Evolutionary conservation across 192 early-diverging fungal species (phyloP), one percentile per base, ranked within the genome.

Genomic region (Ambispora gerdemannii): DNA sequence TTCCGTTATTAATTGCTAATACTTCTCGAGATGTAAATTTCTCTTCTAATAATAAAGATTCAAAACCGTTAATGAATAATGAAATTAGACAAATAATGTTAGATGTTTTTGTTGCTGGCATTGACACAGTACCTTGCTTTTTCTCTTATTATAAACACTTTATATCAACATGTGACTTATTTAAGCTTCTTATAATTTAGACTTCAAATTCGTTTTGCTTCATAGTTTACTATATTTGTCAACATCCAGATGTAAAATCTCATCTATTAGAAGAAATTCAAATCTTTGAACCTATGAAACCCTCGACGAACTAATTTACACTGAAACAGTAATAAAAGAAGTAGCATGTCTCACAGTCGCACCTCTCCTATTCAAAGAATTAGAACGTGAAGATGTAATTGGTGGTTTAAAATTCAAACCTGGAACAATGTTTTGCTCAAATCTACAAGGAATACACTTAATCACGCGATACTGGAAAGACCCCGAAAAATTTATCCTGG

Each of bases 261-360:
- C 24, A 27, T 35, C 32, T 70, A 36, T 30, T 70, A 22, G 15
- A 28, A 43, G 68, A 70, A 47, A 47, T 70, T 19, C 30, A 58
- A 19, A 56, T 27, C 15, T 27, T 32, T 60, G 58, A 15, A 24
- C 24, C n/a, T 38, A 32, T 17, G 58, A 70, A 13, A 52, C 58
- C 32, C 36, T 70, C 8, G 55, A 49, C 55, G 33, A 70, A 31
- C 50, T 70, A 24, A 24, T 49, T 49, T 70, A 70, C 47, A 60
- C 55, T 60, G 68, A 70, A 2, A 56, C 68, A n/a, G 32, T 70
- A 20, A 60, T 70, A 22, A 58, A 60, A 49, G 68, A 70, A 70
- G 68, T 36, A 60, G 49, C 17, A 4, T 22, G n/a, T 4, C 4
- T 58, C 20, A 25, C 55, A 4, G 55, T 30, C 24, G 11, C 2